These are phyloP conservation scores for Skeletonema menzelii DNA, from an alignment of 108 stramenopile genomes.

Conservation along the genomic window DNA sequence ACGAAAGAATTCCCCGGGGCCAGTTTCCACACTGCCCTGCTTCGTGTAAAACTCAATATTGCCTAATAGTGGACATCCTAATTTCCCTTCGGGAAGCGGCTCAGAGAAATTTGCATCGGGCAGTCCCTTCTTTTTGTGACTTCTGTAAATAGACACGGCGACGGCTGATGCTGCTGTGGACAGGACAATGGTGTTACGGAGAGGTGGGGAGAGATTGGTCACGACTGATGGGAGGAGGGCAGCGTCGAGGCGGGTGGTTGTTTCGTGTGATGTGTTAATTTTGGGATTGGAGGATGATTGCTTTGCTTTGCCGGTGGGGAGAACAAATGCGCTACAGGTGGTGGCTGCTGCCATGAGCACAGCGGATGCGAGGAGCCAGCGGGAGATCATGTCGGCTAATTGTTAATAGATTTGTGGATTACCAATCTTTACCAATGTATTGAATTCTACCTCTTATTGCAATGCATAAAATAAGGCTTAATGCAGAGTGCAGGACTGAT, in stretches of 20 bases:
- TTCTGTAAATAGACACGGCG: neutral
- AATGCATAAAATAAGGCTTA: too few species aligned
- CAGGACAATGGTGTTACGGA: neutral
- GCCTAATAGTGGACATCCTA: neutral
- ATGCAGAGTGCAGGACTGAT: too few species aligned
- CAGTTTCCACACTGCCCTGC: constrained; percentile 3
- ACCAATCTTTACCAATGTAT: too few species aligned
- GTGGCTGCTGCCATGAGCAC: neutral
- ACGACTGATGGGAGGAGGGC: constrained; percentile 4
- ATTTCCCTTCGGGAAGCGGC: neutral
- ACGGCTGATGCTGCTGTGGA: neutral
- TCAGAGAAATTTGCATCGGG: neutral
- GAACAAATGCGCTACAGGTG: neutral
- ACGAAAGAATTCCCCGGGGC: constrained; percentile 35
- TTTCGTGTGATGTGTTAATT: neutral
- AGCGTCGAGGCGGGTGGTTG: neutral
- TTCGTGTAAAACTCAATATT: neutral
- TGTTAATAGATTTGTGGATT: too few species aligned
- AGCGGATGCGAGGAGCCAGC: neutral
- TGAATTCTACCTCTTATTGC: too few species aligned
- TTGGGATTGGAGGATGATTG: neutral
- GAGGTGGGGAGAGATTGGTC: neutral
- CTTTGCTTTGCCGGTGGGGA: neutral
- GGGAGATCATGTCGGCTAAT: neutral
- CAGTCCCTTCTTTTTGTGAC: neutral